These are phyloP conservation scores for Zygotorulaspora mrakii DNA, from an alignment of 1,139 yeast genomes.

Conservation along the genomic window DNA sequence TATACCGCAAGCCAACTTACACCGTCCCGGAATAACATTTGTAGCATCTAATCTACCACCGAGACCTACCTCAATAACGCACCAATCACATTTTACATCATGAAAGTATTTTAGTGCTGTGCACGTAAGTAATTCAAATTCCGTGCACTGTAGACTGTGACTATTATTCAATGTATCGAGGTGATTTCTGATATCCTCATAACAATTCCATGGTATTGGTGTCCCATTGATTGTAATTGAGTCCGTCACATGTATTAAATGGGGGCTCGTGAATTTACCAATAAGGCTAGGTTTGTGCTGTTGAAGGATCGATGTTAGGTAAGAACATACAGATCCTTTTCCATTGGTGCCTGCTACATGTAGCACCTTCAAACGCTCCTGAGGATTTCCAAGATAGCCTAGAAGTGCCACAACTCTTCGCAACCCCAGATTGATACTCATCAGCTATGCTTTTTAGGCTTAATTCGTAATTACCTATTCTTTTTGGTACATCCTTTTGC, in stretches of 20 bases:
- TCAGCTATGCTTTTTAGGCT: constrained; percentile 17
- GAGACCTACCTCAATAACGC: constrained; percentile 83
- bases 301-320: constrained; percentile 59
- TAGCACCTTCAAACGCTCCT: constrained; percentile 54
- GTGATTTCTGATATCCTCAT: constrained; percentile 42
- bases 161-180: constrained; percentile 37
- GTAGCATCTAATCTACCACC: constrained; percentile 91
- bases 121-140: constrained; percentile 80
- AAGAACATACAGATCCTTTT: constrained; percentile 85
- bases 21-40: constrained; percentile 48
- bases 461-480: neutral
- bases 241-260: constrained; percentile 67
- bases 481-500: neutral
- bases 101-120: constrained; percentile 75
- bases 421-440: constrained; percentile 65
- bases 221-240: constrained; percentile 63
- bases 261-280: constrained; percentile 89
- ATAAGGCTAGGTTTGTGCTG: constrained; percentile 40
- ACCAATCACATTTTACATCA: constrained; percentile 56
- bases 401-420: constrained; percentile 55
- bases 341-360: constrained; percentile 96
- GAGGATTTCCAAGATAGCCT: constrained; percentile 65
- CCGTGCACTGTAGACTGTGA: constrained; percentile 63
- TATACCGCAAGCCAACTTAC: constrained; percentile 63
- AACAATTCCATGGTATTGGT: constrained; percentile 49